phyloP scores from a whole-genome alignment of 2,329 filamentous ascomycete genomes.

The Dactylellina drechsleri region DNA sequence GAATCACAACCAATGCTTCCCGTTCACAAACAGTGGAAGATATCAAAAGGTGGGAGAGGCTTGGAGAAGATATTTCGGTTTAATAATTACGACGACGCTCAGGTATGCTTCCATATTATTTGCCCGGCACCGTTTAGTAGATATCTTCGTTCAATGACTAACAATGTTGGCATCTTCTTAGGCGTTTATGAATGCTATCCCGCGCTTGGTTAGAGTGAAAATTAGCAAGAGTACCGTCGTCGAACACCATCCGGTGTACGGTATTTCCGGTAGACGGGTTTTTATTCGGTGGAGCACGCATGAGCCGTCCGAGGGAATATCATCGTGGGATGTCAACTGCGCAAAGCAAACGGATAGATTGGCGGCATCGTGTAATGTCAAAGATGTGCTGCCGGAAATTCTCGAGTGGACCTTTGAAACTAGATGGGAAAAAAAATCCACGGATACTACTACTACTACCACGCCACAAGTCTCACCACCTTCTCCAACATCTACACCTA shows the following conservation, averaged over 20 bases:
- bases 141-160: not conserved
- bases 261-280: slow-evolving; percentile 30
- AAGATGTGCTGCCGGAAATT: slow-evolving; percentile 44
- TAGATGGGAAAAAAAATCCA: slow-evolving; percentile 3
- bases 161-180: slow-evolving; percentile 1
- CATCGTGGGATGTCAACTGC: slow-evolving; percentile 35
- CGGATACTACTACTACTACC: not conserved
- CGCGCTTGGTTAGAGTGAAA: slow-evolving; percentile 27
- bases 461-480: not conserved
- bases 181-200: slow-evolving; percentile 22
- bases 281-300: slow-evolving; percentile 39
- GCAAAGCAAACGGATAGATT: slow-evolving; percentile 38
- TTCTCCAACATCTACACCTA: not conserved
- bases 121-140: not conserved
- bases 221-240: slow-evolving; percentile 15
- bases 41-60: slow-evolving; percentile 22
- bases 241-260: slow-evolving; percentile 35
- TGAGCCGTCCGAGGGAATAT: slow-evolving; percentile 36
- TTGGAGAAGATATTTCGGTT: slow-evolving; percentile 48
- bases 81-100: slow-evolving; percentile 8
- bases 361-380: slow-evolving; percentile 33
- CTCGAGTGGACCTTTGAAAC: slow-evolving; percentile 35
- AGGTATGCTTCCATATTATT: slow-evolving; percentile 7
- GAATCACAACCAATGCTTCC: slow-evolving; percentile 33
- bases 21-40: slow-evolving; percentile 30